Evolutionary conservation across 1,284 basidiomycete species (phyloP), one percentile per base, ranked within the genome.

Genomic region (Microbotryomycetes sp.): DNA sequence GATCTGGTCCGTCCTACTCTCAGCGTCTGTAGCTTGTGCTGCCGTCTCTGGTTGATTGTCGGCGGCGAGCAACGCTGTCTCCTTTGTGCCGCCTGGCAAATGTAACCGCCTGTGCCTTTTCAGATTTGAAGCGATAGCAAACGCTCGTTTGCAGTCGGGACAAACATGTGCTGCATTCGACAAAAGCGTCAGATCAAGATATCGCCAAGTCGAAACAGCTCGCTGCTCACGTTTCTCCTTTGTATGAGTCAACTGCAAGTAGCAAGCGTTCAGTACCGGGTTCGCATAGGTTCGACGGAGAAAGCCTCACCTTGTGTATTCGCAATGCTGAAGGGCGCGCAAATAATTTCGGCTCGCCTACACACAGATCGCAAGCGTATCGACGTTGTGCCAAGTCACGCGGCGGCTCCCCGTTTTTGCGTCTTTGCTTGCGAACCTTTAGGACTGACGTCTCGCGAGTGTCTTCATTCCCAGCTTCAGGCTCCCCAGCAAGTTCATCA

Each of bases 311-410:
- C 52, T 54, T 45, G n/a, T 61, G 60, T 3, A 61, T 57, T 45
- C 21, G 49, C 24, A 61, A 41, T 18, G 60, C 56, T n/a, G 56
- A 57, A 21, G 60, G 60, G 15, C 60, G 15, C 15, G 60, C 60
- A 26, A 61, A 61, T 11, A 28, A 49, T 35, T 35, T 49, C 24
- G 46, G 46, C 13, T 54, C 28, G 7, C 46, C 52, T 11, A 45
- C 48, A 26, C 60, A 61, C 46, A 61, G 6, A 30, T 57, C 52
- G 56, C 60, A 61, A 5, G n/a, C 27, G 26, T 61, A 61, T 13
- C 52, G 46, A 15, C 60, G 31, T 46, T 54, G 47, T 13, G 51
- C 56, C 21, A 46, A 18, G 18, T 61, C 56, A 0, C 60, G 29
- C 11, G 55, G 52, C 31, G 52, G 46, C 49, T 61, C 56, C 18